phyloP scores from a whole-genome alignment of 306 rosid genomes.

The Cucurbita argyrosperma region DNA sequence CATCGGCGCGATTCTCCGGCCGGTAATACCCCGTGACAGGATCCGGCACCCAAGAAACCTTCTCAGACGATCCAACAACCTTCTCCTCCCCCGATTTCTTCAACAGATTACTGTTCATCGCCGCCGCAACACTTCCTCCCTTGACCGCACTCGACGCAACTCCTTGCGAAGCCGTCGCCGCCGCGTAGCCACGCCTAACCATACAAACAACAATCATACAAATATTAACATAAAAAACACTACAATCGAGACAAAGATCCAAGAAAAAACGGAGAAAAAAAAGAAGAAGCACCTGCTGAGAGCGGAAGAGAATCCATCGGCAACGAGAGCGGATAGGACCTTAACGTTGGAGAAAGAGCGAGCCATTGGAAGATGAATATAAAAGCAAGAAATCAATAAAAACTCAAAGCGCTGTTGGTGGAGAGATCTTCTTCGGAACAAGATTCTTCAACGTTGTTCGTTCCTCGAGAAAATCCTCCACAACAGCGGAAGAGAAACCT shows the following conservation, averaged over 20 bases:
- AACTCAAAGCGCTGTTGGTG: not conserved
- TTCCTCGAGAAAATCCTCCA: constrained; percentile 5
- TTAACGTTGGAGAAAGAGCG: constrained; percentile 62
- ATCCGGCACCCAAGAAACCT: constrained; percentile 81
- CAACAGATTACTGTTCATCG: constrained; percentile 13
- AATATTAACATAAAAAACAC: not conserved
- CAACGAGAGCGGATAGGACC: constrained; percentile 33
- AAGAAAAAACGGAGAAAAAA: not conserved
- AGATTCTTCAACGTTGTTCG: not conserved
- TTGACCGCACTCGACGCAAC: constrained; percentile 18
- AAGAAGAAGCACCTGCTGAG: constrained; percentile 29
- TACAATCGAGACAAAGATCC: not conserved
- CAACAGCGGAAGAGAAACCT: not conserved
- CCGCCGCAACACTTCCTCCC: constrained; percentile 14
- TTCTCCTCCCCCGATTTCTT: constrained; percentile 34
- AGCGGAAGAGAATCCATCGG: constrained; percentile 27
- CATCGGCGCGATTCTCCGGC: constrained; percentile 47
- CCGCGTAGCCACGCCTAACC: constrained; percentile 60
- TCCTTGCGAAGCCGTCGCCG: constrained; percentile 39
- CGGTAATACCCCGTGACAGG: constrained; percentile 76
- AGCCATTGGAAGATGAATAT: constrained; percentile 31
- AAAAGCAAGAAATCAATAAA: no score
- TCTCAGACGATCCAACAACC: constrained; percentile 8
- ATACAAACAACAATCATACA: no score
- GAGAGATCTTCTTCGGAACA: not conserved